Percentiles rank a stretch among this genome's conserved stretches.
Evolutionary conservation across 768 basidiomycete genomes (phyloP).

Genomic region (Chalciporus chontae): DNA sequence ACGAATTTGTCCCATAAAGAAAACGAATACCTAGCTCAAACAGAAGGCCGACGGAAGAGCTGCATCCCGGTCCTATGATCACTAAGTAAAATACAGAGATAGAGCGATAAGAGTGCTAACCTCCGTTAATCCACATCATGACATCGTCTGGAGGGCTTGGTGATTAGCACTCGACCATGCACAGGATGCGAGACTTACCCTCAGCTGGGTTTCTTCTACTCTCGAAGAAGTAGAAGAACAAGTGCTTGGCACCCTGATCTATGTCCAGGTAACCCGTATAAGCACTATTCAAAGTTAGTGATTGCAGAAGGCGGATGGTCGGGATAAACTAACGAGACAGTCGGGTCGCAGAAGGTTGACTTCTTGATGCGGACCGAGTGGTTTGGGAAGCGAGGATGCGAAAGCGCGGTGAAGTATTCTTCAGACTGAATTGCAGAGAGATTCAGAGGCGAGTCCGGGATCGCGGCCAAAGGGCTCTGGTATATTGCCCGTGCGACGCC

Average conservation of each 20-base stretch:
- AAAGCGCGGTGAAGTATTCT: conserved; percentile 36
- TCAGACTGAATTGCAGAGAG: conserved; percentile 26
- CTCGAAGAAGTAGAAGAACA: conserved; percentile 64
- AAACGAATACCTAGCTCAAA: conserved; percentile 48
- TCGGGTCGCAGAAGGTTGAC: conserved; percentile 58
- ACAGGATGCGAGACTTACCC: conserved; percentile 21
- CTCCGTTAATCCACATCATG: conserved; percentile 72
- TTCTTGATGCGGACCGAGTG: conserved; percentile 60
- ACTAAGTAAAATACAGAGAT: background rate
- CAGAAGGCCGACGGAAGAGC: conserved; percentile 51
- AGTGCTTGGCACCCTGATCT: conserved; percentile 46
- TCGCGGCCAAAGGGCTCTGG: conserved; percentile 11
- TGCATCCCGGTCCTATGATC: conserved; percentile 53
- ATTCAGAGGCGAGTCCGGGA: too few relatives aligned
- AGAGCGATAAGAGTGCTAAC: conserved; percentile 22
- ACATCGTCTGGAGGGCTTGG: conserved; percentile 45
- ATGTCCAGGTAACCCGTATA: conserved; percentile 48
- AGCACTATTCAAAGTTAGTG: conserved; percentile 25
- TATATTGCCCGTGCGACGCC: conserved; percentile 1
- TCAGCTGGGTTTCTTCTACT: conserved; percentile 42
- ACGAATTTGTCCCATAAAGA: conserved; percentile 5
- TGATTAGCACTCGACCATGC: background rate
- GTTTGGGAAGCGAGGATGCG: conserved; percentile 49
- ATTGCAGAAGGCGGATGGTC: background rate
- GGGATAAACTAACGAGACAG: conserved; percentile 35